Evolutionary conservation across 2,329 filamentous ascomycete species (phyloP).

Genomic region (Gremmenia infestans): DNA sequence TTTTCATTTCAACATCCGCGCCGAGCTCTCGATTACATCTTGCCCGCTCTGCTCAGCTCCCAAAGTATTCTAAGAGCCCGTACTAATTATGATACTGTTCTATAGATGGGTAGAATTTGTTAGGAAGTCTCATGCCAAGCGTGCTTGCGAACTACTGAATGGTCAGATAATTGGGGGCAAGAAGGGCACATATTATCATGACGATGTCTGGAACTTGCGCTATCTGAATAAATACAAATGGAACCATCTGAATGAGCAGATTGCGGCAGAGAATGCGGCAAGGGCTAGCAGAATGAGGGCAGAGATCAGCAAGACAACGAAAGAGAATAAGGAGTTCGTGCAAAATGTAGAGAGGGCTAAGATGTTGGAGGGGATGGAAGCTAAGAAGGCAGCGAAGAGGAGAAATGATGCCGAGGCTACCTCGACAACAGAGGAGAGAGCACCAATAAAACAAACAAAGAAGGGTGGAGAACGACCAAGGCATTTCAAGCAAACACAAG

Average conservation of each 20-base stretch:
- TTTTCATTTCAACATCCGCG: too few species aligned
- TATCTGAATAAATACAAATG: conserved; percentile 85
- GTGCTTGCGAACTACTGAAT: conserved; percentile 71
- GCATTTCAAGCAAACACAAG: conserved; percentile 63
- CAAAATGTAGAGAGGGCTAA: conserved; percentile 75
- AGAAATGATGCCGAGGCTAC: conserved; percentile 32
- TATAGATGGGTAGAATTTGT: conserved; percentile 70
- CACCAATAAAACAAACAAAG: conserved; percentile 23
- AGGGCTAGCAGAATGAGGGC: conserved; percentile 68
- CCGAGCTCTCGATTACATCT: too few species aligned
- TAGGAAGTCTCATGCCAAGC: conserved; percentile 70
- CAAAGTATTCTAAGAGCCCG: too few species aligned
- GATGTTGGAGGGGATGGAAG: conserved; percentile 70
- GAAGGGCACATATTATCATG: conserved; percentile 77
- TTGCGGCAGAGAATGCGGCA: conserved; percentile 76
- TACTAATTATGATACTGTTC: too few species aligned
- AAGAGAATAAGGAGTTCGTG: conserved; percentile 78
- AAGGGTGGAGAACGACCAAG: conserved; percentile 35
- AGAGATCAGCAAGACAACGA: conserved; percentile 69
- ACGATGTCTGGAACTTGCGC: conserved; percentile 80
- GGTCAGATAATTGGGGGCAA: conserved; percentile 75
- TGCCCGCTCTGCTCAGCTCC: too few species aligned
- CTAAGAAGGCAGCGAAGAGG: conserved; percentile 48
- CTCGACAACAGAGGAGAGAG: conserved; percentile 20
- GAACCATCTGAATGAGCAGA: conserved; percentile 69